Evolutionary conservation across 176 grass and related monocot genomes (phyloP).

Genomic region (Lolium perenne): DNA sequence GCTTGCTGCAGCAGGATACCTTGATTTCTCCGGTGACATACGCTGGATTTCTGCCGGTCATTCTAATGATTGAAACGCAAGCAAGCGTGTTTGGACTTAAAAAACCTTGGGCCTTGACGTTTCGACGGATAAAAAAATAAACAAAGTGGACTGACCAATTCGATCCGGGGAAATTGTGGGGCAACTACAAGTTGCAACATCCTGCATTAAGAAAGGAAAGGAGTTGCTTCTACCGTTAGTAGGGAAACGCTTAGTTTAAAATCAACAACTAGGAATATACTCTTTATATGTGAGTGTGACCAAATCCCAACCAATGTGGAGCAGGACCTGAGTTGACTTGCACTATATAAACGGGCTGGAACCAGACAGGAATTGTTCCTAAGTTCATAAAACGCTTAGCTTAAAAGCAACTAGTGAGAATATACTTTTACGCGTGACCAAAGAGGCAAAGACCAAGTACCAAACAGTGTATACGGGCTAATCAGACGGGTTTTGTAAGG

Average conservation of each 20-base stretch:
- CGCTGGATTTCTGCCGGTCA: background rate
- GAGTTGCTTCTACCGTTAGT: background rate
- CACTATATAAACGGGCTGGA: background rate
- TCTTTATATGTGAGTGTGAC: conserved; percentile 32
- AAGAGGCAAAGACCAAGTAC: background rate
- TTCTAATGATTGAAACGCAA: conserved; percentile 10
- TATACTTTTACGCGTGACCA: background rate
- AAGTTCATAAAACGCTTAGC: background rate
- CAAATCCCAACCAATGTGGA: conserved; percentile 28
- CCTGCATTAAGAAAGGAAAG: background rate
- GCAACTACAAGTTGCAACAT: conserved; percentile 7
- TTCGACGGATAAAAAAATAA: background rate
- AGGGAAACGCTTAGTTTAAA: background rate
- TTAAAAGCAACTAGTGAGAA: background rate
- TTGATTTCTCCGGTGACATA: background rate
- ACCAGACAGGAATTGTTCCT: background rate
- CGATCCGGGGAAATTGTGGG: background rate
- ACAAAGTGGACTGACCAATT: background rate
- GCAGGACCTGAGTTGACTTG: conserved; percentile 5
- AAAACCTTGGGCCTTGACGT: background rate
- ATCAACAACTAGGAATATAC: background rate
- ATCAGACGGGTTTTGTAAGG: background rate
- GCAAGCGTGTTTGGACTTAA: background rate
- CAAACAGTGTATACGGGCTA: background rate
- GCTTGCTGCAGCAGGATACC: background rate